phyloP scores from a whole-genome alignment of 148 eudicot genomes.

The Diospyros kaki region DNA sequence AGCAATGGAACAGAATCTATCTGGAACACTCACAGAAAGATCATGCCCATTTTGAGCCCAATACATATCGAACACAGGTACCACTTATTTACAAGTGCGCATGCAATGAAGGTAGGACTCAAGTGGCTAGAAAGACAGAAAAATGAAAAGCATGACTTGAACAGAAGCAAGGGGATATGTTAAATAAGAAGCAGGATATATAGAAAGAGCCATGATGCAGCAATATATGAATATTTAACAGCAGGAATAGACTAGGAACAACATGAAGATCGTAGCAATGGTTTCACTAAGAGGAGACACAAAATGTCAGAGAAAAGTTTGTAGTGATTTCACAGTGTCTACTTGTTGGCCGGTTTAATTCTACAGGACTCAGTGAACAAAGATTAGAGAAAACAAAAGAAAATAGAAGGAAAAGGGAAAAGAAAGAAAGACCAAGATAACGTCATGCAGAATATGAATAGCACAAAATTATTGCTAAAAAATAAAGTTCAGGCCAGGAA shows the following conservation, averaged over 20 bases:
- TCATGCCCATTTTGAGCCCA: background rate
- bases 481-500: too few species aligned
- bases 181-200: background rate
- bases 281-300: background rate
- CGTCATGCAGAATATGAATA: too few species aligned
- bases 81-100: slow-evolving; percentile 1
- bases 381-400: background rate
- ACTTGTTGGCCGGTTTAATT: background rate
- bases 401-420: background rate
- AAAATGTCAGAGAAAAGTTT: slow-evolving; percentile 4
- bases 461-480: too few species aligned
- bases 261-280: background rate
- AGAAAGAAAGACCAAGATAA: background rate
- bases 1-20: background rate
- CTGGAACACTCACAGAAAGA: background rate
- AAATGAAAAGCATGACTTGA: background rate
- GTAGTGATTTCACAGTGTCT: background rate
- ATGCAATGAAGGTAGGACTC: background rate
- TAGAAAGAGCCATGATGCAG: background rate
- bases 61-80: background rate
- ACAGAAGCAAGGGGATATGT: background rate
- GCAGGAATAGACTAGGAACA: background rate
- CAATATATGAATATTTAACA: background rate
- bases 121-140: background rate
- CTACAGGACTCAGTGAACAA: background rate